Conservation (phyloP, 768 basidiomycete species). For the Suillus bovinus region DNA sequence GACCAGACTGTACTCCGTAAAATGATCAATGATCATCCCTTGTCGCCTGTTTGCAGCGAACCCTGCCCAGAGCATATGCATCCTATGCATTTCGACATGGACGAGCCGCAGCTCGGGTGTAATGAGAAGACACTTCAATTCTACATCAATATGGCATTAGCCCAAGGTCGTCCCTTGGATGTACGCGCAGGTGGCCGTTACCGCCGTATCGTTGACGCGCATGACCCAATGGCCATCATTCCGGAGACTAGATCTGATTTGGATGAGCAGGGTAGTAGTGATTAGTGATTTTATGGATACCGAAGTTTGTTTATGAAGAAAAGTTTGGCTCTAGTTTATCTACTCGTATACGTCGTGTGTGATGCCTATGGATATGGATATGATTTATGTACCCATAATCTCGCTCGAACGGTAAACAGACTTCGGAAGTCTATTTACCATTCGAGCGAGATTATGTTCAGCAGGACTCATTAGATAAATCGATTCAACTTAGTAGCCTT, state of each 20-base stretch:
- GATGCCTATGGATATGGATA: neutral
- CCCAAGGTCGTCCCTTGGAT: slow-evolving; percentile 14
- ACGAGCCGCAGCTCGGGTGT: neutral
- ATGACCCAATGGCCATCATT: slow-evolving; percentile 7
- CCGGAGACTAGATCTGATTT: slow-evolving; percentile 12
- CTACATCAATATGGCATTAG: no score
- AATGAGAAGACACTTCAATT: slow-evolving; percentile 4
- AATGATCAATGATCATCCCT: slow-evolving; percentile 5
- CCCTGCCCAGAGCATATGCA: slow-evolving; percentile 6
- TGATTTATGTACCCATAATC: no score
- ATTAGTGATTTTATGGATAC: neutral
- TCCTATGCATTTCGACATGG: slow-evolving; percentile 13
- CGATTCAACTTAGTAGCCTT: no score
- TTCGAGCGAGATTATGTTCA: no score
- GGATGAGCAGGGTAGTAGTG: neutral
- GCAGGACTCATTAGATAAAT: no score
- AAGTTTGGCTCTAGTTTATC: neutral
- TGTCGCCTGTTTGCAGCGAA: slow-evolving; percentile 1
- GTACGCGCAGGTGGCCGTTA: slow-evolving; percentile 10
- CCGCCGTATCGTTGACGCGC: slow-evolving; percentile 7
- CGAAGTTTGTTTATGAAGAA: neutral
- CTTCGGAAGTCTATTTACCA: no score
- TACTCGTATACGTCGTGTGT: neutral
- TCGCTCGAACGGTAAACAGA: no score
- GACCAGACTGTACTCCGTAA: neutral